Evolutionary conservation across 768 basidiomycete genomes (phyloP).

Genomic region (Pleurotus salmoneostramineus): DNA sequence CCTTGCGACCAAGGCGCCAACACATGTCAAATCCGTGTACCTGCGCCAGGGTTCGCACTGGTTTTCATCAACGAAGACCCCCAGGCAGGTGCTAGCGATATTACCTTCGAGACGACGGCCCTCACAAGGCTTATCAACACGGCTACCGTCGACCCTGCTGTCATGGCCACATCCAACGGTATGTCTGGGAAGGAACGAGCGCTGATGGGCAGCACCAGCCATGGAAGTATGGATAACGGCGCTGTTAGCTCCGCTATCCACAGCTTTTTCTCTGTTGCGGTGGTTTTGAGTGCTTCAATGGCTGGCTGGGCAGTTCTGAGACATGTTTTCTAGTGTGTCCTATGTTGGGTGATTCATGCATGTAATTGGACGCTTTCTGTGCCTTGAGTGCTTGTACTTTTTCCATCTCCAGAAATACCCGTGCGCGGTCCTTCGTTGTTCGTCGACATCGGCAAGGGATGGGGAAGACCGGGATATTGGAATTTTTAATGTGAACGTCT

Average conservation of each 20-base stretch:
- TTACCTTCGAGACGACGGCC: constrained; percentile 57
- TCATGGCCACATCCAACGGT: constrained; percentile 54
- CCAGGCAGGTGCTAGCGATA: constrained; percentile 23
- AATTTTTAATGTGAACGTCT: too few relatives aligned
- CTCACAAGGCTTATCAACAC: constrained; percentile 50
- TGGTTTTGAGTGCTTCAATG: not conserved
- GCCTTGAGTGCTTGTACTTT: too few relatives aligned
- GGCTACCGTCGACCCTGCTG: constrained; percentile 47
- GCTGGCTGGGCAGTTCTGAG: not conserved
- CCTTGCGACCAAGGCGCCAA: constrained; percentile 46
- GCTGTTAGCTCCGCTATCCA: not conserved
- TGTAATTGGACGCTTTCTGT: too few relatives aligned
- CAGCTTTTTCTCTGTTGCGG: not conserved
- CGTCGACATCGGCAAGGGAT: too few relatives aligned
- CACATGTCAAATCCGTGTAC: constrained; percentile 57
- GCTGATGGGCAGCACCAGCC: constrained; percentile 27
- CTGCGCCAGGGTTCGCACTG: constrained; percentile 65
- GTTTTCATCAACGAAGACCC: constrained; percentile 56
- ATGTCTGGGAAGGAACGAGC: constrained; percentile 22
- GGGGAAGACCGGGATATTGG: too few relatives aligned
- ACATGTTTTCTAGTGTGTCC: not conserved
- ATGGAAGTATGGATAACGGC: constrained; percentile 14
- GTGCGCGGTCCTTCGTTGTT: too few relatives aligned
- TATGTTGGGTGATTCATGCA: not conserved
- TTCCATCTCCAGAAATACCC: too few relatives aligned